Conservation (phyloP, 345 rosid genomes). For the Citrus unshiu region DNA sequence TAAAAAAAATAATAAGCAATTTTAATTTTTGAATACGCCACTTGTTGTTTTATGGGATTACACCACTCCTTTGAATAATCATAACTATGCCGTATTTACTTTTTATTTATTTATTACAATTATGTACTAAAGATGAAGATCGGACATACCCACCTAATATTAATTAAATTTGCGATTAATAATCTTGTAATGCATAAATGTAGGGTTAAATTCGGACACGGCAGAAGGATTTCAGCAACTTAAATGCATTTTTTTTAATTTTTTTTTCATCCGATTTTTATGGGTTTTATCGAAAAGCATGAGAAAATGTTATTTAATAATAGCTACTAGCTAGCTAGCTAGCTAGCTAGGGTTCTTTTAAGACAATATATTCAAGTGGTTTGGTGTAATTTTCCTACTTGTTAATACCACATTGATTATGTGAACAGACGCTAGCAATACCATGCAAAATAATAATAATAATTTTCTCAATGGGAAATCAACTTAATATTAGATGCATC, state of each 20-base stretch:
- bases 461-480: no score
- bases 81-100: neutral
- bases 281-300: neutral
- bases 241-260: neutral
- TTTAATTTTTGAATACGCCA: neutral
- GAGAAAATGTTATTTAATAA: neutral
- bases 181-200: neutral
- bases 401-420: no score
- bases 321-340: neutral
- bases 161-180: neutral
- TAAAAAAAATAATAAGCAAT: neutral
- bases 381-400: neutral
- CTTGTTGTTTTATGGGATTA: neutral
- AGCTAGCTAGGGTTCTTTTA: neutral
- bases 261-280: neutral
- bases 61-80: neutral
- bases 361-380: neutral
- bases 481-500: no score
- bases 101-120: neutral
- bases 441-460: no score
- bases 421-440: no score
- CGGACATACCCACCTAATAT: neutral
- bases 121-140: neutral
- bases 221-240: neutral
- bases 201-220: conserved; percentile 1